A percentile compares a stretch with the other conserved stretches of the same genome.
Conservation (phyloP, 768 basidiomycete genomes). For the Suillus fuscotomentosus region DNA sequence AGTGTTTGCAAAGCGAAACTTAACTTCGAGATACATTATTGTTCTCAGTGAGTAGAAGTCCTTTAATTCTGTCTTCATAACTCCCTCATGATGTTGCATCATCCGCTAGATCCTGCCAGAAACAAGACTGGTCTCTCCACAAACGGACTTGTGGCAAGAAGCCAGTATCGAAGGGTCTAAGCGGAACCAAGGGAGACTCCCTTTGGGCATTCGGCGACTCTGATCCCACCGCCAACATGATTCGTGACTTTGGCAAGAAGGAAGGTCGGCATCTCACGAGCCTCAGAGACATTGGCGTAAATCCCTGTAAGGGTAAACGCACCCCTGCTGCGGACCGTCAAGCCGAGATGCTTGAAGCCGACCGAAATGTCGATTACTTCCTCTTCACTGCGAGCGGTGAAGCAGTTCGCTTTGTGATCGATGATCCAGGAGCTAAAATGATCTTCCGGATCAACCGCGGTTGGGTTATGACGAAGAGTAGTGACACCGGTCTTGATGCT, state of each 20-base stretch:
- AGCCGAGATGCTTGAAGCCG: constrained; percentile 15
- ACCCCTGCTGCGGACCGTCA: constrained; percentile 18
- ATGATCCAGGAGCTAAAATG: constrained; percentile 12
- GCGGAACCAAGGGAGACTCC: constrained; percentile 17
- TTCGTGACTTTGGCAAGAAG: neutral
- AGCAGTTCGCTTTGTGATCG: constrained; percentile 13
- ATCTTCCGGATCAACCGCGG: constrained; percentile 14
- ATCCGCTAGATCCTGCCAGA: constrained; percentile 16
- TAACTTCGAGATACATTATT: constrained; percentile 17
- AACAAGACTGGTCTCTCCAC: constrained; percentile 16
- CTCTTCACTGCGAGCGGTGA: constrained; percentile 16
- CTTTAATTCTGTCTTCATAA: neutral
- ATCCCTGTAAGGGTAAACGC: constrained; percentile 10
- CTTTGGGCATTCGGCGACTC: constrained; percentile 10
- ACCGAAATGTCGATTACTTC: constrained; percentile 19
- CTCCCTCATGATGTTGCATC: neutral
- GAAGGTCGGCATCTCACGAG: neutral
- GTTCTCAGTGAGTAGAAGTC: constrained; percentile 11
- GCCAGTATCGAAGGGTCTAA: constrained; percentile 16
- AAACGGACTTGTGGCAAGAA: constrained; percentile 19
- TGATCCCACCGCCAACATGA: constrained; percentile 5
- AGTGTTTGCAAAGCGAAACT: constrained; percentile 19
- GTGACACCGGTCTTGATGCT: constrained; percentile 3
- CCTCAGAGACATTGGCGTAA: constrained; percentile 13
- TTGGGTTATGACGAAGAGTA: constrained; percentile 3